These are phyloP conservation scores for Fennellomyces sp. DNA, from an alignment of 371 early-diverging fungal species.

Conservation along the genomic window DNA sequence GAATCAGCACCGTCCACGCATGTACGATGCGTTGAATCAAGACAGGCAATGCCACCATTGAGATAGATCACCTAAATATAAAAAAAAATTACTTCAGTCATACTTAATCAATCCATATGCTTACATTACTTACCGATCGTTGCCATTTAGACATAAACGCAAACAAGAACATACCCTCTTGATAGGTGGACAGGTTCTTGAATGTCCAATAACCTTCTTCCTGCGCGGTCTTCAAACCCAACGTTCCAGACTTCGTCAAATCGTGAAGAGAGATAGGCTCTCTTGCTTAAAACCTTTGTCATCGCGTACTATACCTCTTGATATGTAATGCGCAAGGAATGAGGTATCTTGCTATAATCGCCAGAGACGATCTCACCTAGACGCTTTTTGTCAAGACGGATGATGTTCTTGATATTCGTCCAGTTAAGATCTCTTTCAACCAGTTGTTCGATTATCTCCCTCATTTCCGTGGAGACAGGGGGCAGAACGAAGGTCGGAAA, in stretches of 20 bases:
- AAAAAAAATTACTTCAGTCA: background rate
- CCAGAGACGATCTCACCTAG: background rate
- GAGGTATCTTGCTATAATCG: background rate
- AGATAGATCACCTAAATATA: background rate
- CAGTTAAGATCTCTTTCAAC: slow-evolving; percentile 4
- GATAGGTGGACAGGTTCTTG: background rate
- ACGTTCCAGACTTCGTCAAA: slow-evolving; percentile 4
- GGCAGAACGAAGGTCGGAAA: background rate
- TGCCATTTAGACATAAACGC: slow-evolving; percentile 12
- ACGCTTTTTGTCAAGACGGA: background rate
- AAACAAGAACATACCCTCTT: slow-evolving; percentile 7
- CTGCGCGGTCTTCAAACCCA: background rate
- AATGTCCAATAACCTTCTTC: background rate
- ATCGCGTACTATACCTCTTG: slow-evolving; percentile 10
- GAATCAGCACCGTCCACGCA: background rate
- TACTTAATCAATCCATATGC: background rate
- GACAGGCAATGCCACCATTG: background rate
- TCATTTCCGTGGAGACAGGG: background rate
- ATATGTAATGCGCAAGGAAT: background rate
- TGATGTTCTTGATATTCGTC: slow-evolving; percentile 4
- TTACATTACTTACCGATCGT: background rate
- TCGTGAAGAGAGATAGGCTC: background rate
- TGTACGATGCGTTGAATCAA: slow-evolving; percentile 10
- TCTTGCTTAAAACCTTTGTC: background rate
- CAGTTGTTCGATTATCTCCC: background rate